Conservation (phyloP, 352 stramenopile species). For the Globisporangium carolinianum region DNA sequence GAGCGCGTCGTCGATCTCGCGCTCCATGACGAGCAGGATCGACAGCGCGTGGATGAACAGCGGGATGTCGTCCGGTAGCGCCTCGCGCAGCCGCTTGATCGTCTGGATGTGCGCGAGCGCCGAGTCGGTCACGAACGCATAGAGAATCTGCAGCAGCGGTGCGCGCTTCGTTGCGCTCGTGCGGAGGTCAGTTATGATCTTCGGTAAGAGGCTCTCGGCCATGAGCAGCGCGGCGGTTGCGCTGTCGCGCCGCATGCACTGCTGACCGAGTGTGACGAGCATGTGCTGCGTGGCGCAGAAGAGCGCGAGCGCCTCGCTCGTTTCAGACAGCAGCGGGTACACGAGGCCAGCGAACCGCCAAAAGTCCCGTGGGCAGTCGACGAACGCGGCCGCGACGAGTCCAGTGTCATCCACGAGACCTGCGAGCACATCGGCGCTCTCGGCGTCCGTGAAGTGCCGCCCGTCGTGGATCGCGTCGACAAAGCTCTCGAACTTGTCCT, state of each 20-base stretch:
- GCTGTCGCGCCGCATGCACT: constrained; percentile 42
- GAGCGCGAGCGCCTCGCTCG: constrained; percentile 34
- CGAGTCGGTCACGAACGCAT: constrained; percentile 48
- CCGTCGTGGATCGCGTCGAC: constrained; percentile 41
- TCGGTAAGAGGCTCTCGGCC: constrained; percentile 48
- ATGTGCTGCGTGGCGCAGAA: constrained; percentile 30
- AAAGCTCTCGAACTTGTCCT: constrained; percentile 70
- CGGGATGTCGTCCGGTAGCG: constrained; percentile 45
- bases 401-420: constrained; percentile 40
- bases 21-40: constrained; percentile 68
- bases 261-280: constrained; percentile 30
- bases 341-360: constrained; percentile 64
- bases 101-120: constrained; percentile 58
- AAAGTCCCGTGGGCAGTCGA: constrained; percentile 79
- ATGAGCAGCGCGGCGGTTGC: constrained; percentile 38
- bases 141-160: constrained; percentile 46
- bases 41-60: constrained; percentile 72
- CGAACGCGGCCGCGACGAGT: constrained; percentile 46
- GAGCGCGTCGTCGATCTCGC: constrained; percentile 56
- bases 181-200: constrained; percentile 23
- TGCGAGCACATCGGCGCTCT: constrained; percentile 27
- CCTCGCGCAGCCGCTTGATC: constrained; percentile 72
- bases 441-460: constrained; percentile 26
- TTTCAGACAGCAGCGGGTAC: constrained; percentile 38
- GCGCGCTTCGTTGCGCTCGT: constrained; percentile 34